A percentile compares a stretch with the other conserved stretches of the same genome.
These are phyloP conservation scores for Botrytis tulipae DNA, from an alignment of 2,329 filamentous ascomycete species.

Conservation along the genomic window DNA sequence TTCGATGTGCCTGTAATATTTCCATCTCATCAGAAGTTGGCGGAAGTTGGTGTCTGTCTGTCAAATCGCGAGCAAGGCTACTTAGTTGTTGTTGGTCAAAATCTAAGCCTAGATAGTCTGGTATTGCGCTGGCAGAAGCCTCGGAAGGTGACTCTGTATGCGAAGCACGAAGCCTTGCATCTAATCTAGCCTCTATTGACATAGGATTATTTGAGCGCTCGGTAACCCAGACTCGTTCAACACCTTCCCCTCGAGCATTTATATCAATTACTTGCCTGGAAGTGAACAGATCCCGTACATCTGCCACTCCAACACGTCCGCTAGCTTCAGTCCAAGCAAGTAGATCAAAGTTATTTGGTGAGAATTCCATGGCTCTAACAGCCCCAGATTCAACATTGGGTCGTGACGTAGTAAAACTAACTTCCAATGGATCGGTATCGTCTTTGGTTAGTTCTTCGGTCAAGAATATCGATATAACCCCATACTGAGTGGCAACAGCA, in stretches of 20 bases:
- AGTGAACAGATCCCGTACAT: constrained; percentile 65
- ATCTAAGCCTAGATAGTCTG: constrained; percentile 36
- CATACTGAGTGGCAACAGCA: constrained; percentile 77
- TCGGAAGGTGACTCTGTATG: constrained; percentile 29
- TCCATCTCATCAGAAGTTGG: constrained; percentile 54
- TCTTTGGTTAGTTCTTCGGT: constrained; percentile 48
- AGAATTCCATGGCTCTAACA: constrained; percentile 88
- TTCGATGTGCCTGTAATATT: constrained; percentile 56
- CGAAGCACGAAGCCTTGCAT: constrained; percentile 34
- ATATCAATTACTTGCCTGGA: constrained; percentile 68
- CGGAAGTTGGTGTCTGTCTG: constrained; percentile 50
- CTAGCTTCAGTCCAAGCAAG: constrained; percentile 93
- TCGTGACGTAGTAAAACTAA: constrained; percentile 74
- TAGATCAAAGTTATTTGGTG: constrained; percentile 84
- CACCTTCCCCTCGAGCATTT: constrained; percentile 55
- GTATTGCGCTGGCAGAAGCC: constrained; percentile 30
- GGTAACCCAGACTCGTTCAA: constrained; percentile 33
- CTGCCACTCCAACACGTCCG: constrained; percentile 70
- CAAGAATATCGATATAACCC: constrained; percentile 74
- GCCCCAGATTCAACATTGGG: constrained; percentile 58
- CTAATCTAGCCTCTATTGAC: constrained; percentile 35
- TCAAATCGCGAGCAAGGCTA: constrained; percentile 30
- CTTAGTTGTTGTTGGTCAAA: constrained; percentile 34
- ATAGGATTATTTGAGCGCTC: constrained; percentile 29
- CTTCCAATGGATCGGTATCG: constrained; percentile 61